These are phyloP conservation scores for Sarocladiaceae sp. DNA, from an alignment of 2,329 filamentous ascomycete genomes.

Conservation along the genomic window DNA sequence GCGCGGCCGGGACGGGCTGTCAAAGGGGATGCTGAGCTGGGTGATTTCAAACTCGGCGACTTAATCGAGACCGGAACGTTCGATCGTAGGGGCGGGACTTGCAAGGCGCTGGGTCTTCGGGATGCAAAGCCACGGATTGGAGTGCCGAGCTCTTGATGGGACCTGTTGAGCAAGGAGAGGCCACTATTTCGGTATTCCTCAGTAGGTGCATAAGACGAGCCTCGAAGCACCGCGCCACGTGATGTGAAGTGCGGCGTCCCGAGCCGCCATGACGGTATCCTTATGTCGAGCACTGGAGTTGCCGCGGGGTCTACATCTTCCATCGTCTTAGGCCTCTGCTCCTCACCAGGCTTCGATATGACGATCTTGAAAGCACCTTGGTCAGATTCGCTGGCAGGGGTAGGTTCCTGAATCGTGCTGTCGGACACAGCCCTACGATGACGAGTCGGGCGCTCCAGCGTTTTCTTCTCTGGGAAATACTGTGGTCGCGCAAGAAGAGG, in stretches of 20 bases:
- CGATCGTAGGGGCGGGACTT: constrained; percentile 29
- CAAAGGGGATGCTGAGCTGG: constrained; percentile 28
- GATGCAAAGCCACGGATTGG: constrained; percentile 23
- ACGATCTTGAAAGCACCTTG: constrained; percentile 71
- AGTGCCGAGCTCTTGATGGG: constrained; percentile 24
- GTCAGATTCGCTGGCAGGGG: constrained; percentile 45
- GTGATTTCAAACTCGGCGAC: constrained; percentile 11
- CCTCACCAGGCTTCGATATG: constrained; percentile 64
- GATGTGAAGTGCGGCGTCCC: constrained; percentile 76
- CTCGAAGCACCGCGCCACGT: constrained; percentile 68
- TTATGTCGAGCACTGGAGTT: constrained; percentile 59
- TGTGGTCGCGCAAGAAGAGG: constrained; percentile 28
- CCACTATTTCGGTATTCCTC: constrained; percentile 64
- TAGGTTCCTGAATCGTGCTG: constrained; percentile 65
- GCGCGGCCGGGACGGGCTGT: constrained; percentile 35
- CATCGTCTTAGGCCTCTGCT: constrained; percentile 54
- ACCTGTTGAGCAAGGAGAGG: constrained; percentile 39
- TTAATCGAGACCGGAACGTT: constrained; percentile 10
- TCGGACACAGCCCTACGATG: constrained; percentile 67
- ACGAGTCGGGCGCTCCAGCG: constrained; percentile 17
- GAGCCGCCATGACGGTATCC: constrained; percentile 78
- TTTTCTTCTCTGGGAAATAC: constrained; percentile 23
- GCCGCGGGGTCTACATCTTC: constrained; percentile 43
- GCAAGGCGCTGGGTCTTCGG: constrained; percentile 30
- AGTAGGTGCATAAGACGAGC: constrained; percentile 71